A percentile compares a stretch with the other conserved stretches of the same genome.
Evolutionary conservation across 495 filamentous ascomycete species (phyloP).

Genomic region (Pyrenopolyporus hunteri): DNA sequence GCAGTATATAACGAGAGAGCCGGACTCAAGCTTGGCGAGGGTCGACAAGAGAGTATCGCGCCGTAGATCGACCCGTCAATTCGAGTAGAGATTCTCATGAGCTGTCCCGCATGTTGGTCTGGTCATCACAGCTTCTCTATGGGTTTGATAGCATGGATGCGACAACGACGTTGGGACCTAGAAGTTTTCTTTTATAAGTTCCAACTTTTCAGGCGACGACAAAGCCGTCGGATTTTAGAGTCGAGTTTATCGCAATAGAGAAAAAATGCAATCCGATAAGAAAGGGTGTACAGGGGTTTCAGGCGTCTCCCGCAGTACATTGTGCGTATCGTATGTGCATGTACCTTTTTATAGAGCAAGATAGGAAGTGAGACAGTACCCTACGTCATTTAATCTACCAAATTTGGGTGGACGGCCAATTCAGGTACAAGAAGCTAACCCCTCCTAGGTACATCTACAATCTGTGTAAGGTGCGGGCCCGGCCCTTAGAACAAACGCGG

Average conservation of each 20-base stretch:
- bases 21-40: conserved; percentile 43
- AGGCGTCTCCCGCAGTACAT: neutral
- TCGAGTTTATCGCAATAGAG: conserved; percentile 27
- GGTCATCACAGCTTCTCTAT: conserved; percentile 49
- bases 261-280: conserved; percentile 7
- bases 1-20: conserved; percentile 9
- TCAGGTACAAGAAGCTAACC: conserved; percentile 1
- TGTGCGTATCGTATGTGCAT: neutral
- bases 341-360: neutral
- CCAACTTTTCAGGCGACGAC: conserved; percentile 23
- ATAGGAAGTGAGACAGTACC: too few species aligned
- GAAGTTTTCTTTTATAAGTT: neutral
- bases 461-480: too few species aligned
- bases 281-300: conserved; percentile 3
- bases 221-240: neutral
- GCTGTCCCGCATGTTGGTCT: conserved; percentile 55
- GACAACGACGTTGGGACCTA: conserved; percentile 6
- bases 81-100: conserved; percentile 60
- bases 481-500: neutral
- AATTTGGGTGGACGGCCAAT: too few species aligned
- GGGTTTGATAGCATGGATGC: conserved; percentile 25
- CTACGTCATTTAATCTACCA: too few species aligned
- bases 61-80: conserved; percentile 60
- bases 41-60: conserved; percentile 52
- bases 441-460: neutral